Evolutionary conservation across 2,329 filamentous ascomycete genomes (phyloP), one percentile per base, ranked within the genome.

Genomic region (Colletotrichum somersetense): DNA sequence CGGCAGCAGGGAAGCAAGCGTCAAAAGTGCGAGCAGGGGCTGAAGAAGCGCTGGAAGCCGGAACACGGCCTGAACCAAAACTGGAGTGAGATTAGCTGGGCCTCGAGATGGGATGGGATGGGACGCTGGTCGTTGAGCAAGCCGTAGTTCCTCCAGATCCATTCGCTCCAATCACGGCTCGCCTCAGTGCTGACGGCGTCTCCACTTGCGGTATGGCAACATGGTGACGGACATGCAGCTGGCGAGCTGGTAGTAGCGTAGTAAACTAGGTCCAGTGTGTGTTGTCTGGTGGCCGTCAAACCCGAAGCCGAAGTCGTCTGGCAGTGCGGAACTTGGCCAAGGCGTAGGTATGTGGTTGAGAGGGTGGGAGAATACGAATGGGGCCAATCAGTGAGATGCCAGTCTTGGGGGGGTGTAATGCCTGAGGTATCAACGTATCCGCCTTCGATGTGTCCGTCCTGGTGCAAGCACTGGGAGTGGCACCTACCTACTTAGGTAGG

Each of bases 131-230:
- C 42, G 48, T 23, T 67, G 42, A 69, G 61, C 38, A 61, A 46
- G 53, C 42, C 56, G 61, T 63, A 35, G 48, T 52, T 57, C 40
- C 23, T 52, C 23, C 33, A 6, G 63, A 57, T 26, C 42, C 44
- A 56, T 64, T 55, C 53, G 55, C 58, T 61, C 70, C 70, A 72
- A 72, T 72, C 70, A 59, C 70, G 61, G 70, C 55, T 70, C 61
- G 66, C 66, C 70, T 70, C 59, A 35, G 23, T 7, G 56, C 10
- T n/a, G 61, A 59, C 30, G 16, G 38, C 26, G 40, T 63, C 53
- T 26, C 69, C 69, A 69, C 66, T 55, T 33, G 40, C 40, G 59
- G 40, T 59, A 59, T 55, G 52, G 57, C 30, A 46, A 59, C 23
- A 52, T n/a, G 20, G 61, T 66, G 53, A 44, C 33, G 40, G 33